Percentiles rank a stretch among this genome's conserved stretches.
Evolutionary conservation across 768 basidiomycete genomes (phyloP).

Genomic region (Mycena crocata): DNA sequence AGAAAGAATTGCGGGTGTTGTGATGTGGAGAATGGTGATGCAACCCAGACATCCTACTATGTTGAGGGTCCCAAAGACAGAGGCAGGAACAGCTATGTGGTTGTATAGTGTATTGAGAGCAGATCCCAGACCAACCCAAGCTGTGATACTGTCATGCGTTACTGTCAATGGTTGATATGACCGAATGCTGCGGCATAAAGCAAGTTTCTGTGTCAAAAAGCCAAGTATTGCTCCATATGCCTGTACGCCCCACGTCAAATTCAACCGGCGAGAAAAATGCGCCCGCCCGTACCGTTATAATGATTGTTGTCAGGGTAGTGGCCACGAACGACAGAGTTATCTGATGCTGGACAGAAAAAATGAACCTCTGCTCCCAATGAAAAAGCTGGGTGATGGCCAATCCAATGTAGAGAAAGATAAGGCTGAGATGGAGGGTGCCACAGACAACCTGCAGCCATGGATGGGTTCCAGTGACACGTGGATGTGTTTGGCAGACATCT

Average conservation of each 20-base stretch:
- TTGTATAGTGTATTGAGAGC: constrained; percentile 29
- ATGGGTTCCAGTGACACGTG: too few species aligned
- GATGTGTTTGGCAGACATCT: too few species aligned
- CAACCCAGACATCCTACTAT: neutral
- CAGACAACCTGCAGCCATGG: neutral
- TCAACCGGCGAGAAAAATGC: neutral
- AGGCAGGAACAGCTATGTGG: constrained; percentile 16
- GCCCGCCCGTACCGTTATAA: neutral
- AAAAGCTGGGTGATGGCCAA: neutral
- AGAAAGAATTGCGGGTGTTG: neutral
- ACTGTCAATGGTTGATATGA: constrained; percentile 29
- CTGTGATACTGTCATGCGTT: constrained; percentile 31
- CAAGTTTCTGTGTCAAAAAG: constrained; percentile 34
- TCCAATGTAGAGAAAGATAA: neutral
- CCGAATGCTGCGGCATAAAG: constrained; percentile 1
- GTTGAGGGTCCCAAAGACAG: neutral
- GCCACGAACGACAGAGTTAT: constrained; percentile 9
- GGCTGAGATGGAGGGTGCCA: neutral
- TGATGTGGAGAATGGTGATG: neutral
- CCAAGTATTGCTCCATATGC: constrained; percentile 16
- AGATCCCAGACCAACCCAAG: constrained; percentile 39
- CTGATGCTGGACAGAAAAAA: neutral
- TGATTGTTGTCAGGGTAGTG: neutral
- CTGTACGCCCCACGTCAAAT: neutral
- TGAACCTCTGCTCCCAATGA: neutral